phyloP scores from a whole-genome alignment of 768 basidiomycete genomes.

The Fistulinella prunicolor region DNA sequence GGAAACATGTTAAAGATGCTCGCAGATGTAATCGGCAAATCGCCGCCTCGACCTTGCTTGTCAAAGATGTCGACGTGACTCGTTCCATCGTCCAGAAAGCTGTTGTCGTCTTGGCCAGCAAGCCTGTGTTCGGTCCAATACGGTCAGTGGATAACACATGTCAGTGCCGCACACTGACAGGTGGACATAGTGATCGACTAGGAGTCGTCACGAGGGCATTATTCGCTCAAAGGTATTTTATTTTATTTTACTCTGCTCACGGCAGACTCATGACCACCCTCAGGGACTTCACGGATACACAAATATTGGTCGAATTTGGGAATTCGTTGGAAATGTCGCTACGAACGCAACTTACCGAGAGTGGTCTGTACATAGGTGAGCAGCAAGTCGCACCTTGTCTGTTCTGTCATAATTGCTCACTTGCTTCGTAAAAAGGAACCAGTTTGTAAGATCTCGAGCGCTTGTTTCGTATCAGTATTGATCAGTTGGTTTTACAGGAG shows the following conservation, averaged over 20 bases:
- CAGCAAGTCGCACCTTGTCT: not conserved
- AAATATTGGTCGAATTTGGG: constrained; percentile 88
- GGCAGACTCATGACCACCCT: not conserved
- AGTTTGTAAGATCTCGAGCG: constrained; percentile 49
- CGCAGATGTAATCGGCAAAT: constrained; percentile 94
- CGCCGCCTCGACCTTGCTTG: constrained; percentile 68
- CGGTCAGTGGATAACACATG: constrained; percentile 43
- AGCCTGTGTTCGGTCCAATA: constrained; percentile 92
- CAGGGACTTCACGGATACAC: constrained; percentile 84
- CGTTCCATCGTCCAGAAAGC: constrained; percentile 97
- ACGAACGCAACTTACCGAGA: constrained; percentile 82
- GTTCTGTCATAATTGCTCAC: constrained; percentile 6
- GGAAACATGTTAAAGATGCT: constrained; percentile 2
- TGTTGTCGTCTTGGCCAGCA: constrained; percentile 88
- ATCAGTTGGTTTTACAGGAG: constrained; percentile 52
- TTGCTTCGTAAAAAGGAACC: constrained; percentile 49
- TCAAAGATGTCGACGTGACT: constrained; percentile 83
- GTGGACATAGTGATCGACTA: constrained; percentile 70
- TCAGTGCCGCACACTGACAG: constrained; percentile 2
- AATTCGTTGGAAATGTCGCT: constrained; percentile 72
- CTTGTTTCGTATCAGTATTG: not conserved
- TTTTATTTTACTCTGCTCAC: not conserved
- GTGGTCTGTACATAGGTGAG: constrained; percentile 92
- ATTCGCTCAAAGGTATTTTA: constrained; percentile 70
- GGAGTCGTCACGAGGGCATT: constrained; percentile 92